These are phyloP conservation scores for Populus trichocarpa DNA, from an alignment of 441 rosid species.

Conservation along the genomic window DNA sequence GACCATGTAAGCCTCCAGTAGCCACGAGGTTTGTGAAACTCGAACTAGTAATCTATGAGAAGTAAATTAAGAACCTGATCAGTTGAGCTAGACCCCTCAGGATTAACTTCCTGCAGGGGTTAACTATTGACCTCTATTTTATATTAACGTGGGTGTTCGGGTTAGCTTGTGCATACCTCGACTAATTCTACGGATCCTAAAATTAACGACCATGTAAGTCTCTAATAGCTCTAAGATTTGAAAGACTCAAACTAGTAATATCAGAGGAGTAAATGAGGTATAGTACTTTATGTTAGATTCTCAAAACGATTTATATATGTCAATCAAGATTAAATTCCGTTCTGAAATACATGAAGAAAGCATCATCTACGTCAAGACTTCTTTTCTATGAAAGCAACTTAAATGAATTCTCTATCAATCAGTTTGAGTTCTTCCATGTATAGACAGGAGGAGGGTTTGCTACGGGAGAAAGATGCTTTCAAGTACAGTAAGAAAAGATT, in stretches of 20 bases:
- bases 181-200: rapidly evolving
- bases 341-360: too few species aligned
- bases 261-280: too few species aligned
- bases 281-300: too few species aligned
- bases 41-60: rapidly evolving
- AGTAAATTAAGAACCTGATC: rapidly evolving
- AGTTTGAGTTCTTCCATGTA: not conserved
- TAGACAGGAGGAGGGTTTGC: too few species aligned
- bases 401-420: not conserved
- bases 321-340: too few species aligned
- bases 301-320: too few species aligned
- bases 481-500: not conserved
- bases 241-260: rapidly evolving
- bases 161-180: rapidly evolving
- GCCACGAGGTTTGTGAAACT: rapidly evolving
- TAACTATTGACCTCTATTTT: too few species aligned
- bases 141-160: rapidly evolving
- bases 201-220: rapidly evolving
- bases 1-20: rapidly evolving
- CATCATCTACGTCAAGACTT: too few species aligned
- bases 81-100: rapidly evolving
- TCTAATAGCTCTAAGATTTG: rapidly evolving
- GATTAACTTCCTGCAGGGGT: rapidly evolving
- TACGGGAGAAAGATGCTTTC: not conserved
- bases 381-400: too few species aligned